phyloP scores from a whole-genome alignment of 805 yeast species.

The Myxozyma sirexii region DNA sequence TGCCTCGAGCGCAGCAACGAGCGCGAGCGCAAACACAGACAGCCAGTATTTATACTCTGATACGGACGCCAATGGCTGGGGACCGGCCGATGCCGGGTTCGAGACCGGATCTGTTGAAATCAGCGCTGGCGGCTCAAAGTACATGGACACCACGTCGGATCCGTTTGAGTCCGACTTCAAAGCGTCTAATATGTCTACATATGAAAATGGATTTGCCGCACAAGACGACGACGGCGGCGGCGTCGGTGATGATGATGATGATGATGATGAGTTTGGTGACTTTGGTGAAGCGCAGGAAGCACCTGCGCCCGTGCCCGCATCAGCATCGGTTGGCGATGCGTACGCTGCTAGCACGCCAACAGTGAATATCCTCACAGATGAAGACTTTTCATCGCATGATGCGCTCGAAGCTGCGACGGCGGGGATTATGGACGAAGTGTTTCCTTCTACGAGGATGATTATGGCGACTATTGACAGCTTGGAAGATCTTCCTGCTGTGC shows the following conservation, averaged over 20 bases:
- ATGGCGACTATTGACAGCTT: constrained; percentile 16
- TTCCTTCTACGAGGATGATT: constrained; percentile 19
- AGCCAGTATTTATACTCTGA: background rate
- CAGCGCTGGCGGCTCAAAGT: constrained; percentile 8
- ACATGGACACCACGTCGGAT: background rate
- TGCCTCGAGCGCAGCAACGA: background rate
- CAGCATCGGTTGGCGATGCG: background rate
- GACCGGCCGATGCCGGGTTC: background rate
- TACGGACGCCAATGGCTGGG: constrained; percentile 4
- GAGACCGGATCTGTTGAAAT: constrained; percentile 1
- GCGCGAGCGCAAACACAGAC: background rate
- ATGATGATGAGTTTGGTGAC: constrained; percentile 33
- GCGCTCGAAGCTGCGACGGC: constrained; percentile 22
- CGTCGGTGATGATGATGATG: constrained; percentile 26
- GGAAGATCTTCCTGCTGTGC: constrained; percentile 11
- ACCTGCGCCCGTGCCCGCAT: background rate
- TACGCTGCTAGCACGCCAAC: background rate
- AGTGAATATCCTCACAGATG: background rate
- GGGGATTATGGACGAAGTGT: constrained; percentile 16
- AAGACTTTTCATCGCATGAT: constrained; percentile 20
- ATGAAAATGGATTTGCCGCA: background rate
- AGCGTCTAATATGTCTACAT: background rate
- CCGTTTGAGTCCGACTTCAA: constrained; percentile 9
- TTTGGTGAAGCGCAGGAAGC: constrained; percentile 26
- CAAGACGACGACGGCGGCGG: constrained; percentile 1